Percentiles rank a stretch among this genome's conserved stretches.
phyloP scores from a whole-genome alignment of 2,329 filamentous ascomycete genomes.

The Monosporascus sp. region DNA sequence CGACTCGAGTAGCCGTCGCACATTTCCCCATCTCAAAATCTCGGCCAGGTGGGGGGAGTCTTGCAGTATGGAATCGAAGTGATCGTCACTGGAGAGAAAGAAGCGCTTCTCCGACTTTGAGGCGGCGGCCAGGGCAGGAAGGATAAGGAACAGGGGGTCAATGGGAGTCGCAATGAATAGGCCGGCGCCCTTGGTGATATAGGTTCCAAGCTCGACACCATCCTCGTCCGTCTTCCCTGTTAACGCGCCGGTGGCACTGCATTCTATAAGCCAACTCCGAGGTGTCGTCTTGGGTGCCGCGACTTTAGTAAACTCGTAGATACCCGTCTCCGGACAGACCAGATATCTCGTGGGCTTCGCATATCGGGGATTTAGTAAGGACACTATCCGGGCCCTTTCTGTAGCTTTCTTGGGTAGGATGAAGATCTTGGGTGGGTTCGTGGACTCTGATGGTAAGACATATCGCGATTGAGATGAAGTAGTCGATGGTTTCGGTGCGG shows the following conservation, averaged over 20 bases:
- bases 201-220: conserved; percentile 24
- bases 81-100: conserved; percentile 66
- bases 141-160: conserved; percentile 77
- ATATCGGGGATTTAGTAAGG: conserved; percentile 55
- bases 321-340: conserved; percentile 54
- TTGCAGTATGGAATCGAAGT: conserved; percentile 58
- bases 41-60: conserved; percentile 53
- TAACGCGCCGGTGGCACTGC: conserved; percentile 1
- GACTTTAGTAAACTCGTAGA: conserved; percentile 61
- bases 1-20: conserved; percentile 50
- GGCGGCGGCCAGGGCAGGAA: conserved; percentile 59
- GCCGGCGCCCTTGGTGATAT: conserved; percentile 60
- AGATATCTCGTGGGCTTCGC: conserved; percentile 53
- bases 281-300: conserved; percentile 47
- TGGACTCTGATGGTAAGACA: conserved; percentile 32
- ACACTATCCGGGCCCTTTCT: conserved; percentile 51
- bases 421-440: conserved; percentile 50
- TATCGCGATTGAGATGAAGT: conserved; percentile 33
- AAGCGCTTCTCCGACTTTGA: conserved; percentile 50
- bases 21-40: conserved; percentile 45
- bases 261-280: conserved; percentile 58
- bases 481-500: conserved; percentile 17
- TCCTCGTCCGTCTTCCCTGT: conserved; percentile 9
- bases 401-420: conserved; percentile 53
- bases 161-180: conserved; percentile 80